Conservation (phyloP, 371 early-diverging fungal species). For the Sporodiniella umbellata region DNA sequence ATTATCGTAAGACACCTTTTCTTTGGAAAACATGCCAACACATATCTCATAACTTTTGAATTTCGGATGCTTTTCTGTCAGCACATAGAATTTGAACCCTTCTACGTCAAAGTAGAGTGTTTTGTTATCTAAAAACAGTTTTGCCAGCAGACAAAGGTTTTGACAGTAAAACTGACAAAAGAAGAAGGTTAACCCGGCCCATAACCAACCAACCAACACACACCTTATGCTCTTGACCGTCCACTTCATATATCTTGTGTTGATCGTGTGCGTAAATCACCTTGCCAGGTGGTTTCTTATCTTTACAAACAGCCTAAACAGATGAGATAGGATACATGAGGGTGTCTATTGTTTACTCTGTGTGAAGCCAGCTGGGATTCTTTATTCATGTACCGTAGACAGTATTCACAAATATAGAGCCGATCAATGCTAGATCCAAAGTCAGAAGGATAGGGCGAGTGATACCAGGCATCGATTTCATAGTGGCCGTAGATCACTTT, state of each 20-base stretch:
- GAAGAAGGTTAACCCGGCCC: too few species aligned
- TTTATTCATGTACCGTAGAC: constrained; percentile 69
- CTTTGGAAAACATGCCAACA: constrained; percentile 73
- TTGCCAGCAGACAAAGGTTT: constrained; percentile 92
- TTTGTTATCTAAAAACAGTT: constrained; percentile 97
- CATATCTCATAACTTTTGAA: constrained; percentile 41
- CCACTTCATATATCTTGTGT: constrained; percentile 86
- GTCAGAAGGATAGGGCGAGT: constrained; percentile 92
- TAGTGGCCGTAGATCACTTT: constrained; percentile 64
- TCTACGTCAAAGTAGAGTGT: constrained; percentile 98
- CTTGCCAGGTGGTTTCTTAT: constrained; percentile 81
- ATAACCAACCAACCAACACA: too few species aligned
- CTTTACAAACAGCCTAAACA: constrained; percentile 57
- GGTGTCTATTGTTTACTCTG: constrained; percentile 36
- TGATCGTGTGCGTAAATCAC: constrained; percentile 81
- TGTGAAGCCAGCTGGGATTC: constrained; percentile 48
- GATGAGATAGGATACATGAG: too few species aligned
- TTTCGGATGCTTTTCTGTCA: constrained; percentile 65
- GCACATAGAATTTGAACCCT: constrained; percentile 95
- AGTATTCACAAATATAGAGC: constrained; percentile 89
- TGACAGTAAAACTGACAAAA: constrained; percentile 81
- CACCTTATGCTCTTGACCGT: constrained; percentile 85
- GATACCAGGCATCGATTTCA: constrained; percentile 88
- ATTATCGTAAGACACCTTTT: constrained; percentile 70
- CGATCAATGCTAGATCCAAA: constrained; percentile 59